Evolutionary conservation across 169 alveolate species (phyloP).

Genomic region (Plasmodium vinckei): DNA sequence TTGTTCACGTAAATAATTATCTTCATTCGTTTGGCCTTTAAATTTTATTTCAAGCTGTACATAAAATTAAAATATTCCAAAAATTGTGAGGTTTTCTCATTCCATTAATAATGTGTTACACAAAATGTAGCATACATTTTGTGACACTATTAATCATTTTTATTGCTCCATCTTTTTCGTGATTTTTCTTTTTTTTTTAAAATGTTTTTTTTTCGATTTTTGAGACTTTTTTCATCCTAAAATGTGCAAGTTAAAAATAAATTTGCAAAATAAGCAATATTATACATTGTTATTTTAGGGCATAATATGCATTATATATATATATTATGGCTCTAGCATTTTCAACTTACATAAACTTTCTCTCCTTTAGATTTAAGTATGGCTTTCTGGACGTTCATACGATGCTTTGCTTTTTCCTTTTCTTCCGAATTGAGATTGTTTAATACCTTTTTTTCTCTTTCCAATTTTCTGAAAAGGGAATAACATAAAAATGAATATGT

Average conservation of each 20-base stretch:
- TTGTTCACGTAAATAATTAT: slow-evolving; percentile 27
- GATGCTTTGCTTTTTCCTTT: slow-evolving; percentile 39
- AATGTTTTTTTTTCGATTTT: slow-evolving; percentile 33
- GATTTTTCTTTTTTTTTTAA: slow-evolving; percentile 37
- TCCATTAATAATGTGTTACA: background rate
- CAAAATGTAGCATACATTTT: background rate
- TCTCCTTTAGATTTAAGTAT: slow-evolving; percentile 53
- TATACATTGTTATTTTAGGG: too few species aligned
- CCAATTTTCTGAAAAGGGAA: slow-evolving; percentile 16
- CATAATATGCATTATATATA: too few species aligned
- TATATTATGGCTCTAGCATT: background rate
- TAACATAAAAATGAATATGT: background rate
- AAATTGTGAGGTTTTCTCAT: background rate
- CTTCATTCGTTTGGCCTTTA: slow-evolving; percentile 63
- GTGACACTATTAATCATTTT: background rate
- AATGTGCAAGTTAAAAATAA: background rate
- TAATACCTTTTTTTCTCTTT: slow-evolving; percentile 38
- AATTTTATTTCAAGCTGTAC: background rate
- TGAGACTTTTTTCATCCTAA: slow-evolving; percentile 71
- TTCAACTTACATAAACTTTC: slow-evolving; percentile 44
- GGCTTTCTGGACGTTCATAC: slow-evolving; percentile 35
- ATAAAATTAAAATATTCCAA: background rate
- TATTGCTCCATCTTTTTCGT: slow-evolving; percentile 29
- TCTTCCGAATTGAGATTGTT: slow-evolving; percentile 21
- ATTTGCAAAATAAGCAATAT: background rate